Evolutionary conservation across 345 rosid species (phyloP).

Genomic region (Brassica cretica): DNA sequence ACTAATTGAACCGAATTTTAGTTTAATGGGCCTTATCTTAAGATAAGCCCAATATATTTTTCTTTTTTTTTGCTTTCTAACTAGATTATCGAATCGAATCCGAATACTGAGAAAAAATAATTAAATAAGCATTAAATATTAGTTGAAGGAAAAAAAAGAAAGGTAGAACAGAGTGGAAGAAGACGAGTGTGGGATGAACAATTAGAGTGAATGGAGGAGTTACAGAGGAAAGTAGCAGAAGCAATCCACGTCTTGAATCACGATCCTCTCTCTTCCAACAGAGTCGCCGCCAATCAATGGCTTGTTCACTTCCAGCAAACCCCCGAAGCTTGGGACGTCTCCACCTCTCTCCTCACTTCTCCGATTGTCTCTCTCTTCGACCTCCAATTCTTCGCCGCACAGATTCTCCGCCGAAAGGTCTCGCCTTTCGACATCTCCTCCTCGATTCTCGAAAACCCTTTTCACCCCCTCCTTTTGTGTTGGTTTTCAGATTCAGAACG

Average conservation of each 20-base stretch:
- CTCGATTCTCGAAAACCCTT: not conserved
- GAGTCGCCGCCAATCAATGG: not conserved
- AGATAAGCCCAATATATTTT: not conserved
- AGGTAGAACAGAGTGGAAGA: not conserved
- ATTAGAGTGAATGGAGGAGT: not conserved
- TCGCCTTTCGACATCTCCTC: not conserved
- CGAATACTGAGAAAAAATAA: not conserved
- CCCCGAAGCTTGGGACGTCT: not conserved
- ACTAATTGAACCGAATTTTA: not conserved
- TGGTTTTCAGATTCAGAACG: not conserved
- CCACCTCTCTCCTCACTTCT: not conserved
- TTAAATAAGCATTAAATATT: not conserved
- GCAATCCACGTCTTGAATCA: constrained; percentile 1
- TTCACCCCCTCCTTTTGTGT: not conserved
- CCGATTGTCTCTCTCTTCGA: not conserved
- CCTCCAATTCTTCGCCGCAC: not conserved
- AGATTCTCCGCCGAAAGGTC: not conserved
- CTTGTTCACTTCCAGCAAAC: not conserved
- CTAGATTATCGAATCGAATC: not conserved
- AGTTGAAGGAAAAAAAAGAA: not conserved
- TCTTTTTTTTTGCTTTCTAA: not conserved
- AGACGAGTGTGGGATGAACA: not conserved
- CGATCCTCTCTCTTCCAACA: not conserved
- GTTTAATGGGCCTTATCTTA: not conserved
- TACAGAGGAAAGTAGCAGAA: constrained; percentile 1